phyloP scores from a whole-genome alignment of 345 rosid species.

The Ceriops zippeliana region DNA sequence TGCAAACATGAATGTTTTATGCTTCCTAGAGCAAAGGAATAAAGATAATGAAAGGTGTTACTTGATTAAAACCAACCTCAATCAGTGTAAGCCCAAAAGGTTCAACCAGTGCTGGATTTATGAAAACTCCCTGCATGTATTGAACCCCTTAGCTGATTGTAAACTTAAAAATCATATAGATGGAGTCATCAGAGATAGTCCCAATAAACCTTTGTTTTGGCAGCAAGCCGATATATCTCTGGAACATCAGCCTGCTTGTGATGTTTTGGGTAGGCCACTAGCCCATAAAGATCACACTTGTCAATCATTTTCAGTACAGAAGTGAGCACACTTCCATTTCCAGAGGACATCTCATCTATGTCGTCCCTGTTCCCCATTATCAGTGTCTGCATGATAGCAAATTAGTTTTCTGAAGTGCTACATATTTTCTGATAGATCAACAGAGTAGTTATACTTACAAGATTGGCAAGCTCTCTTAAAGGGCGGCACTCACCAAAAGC shows the following conservation, averaged over 20 bases:
- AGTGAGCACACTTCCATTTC: slow-evolving; percentile 75
- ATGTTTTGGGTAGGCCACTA: slow-evolving; percentile 93
- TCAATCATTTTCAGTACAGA: slow-evolving; percentile 83
- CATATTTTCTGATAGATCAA: neutral
- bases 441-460: slow-evolving; percentile 38
- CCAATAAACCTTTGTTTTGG: slow-evolving; percentile 65
- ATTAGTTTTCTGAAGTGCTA: slow-evolving; percentile 3
- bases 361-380: slow-evolving; percentile 95
- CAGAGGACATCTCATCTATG: slow-evolving; percentile 75
- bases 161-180: slow-evolving; percentile 6
- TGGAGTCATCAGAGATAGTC: slow-evolving; percentile 1
- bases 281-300: slow-evolving; percentile 91
- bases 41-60: neutral
- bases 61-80: slow-evolving; percentile 50
- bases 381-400: slow-evolving; percentile 50
- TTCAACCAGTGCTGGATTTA: slow-evolving; percentile 93
- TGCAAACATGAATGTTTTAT: slow-evolving; percentile 1
- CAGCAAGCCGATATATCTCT: slow-evolving; percentile 89
- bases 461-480: slow-evolving; percentile 91
- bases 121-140: slow-evolving; percentile 76
- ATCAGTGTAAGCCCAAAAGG: slow-evolving; percentile 97
- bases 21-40: slow-evolving; percentile 3
- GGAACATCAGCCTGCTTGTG: slow-evolving; percentile 96
- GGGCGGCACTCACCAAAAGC: slow-evolving; percentile 96
- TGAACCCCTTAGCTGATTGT: slow-evolving; percentile 5